Percentiles rank a stretch among this genome's conserved stretches.
Evolutionary conservation across 805 yeast species (phyloP).

Genomic region (Saturnispora sanitii): DNA sequence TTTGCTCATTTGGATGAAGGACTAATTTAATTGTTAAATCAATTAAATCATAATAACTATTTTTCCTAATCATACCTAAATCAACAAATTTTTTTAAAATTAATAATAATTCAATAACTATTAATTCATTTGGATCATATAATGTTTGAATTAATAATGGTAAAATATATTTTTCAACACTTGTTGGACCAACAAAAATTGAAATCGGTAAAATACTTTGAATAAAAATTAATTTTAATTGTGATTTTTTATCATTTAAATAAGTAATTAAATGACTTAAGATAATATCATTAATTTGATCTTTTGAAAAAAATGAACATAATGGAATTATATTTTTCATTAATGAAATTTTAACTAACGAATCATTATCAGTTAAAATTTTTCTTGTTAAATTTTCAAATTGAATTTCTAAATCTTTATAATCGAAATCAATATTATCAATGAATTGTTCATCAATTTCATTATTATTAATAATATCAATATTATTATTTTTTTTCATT

Average conservation of each 20-base stretch:
- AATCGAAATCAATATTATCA: conserved; percentile 30
- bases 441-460: conserved; percentile 30
- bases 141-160: conserved; percentile 80
- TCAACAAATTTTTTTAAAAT: conserved; percentile 46
- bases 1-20: conserved; percentile 82
- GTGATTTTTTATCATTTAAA: conserved; percentile 65
- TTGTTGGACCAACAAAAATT: conserved; percentile 67
- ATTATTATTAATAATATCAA: conserved; percentile 28
- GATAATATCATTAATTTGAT: conserved; percentile 79
- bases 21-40: conserved; percentile 44
- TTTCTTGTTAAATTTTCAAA: conserved; percentile 59
- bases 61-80: conserved; percentile 45
- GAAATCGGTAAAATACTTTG: conserved; percentile 65
- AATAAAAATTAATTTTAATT: conserved; percentile 61
- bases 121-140: conserved; percentile 75
- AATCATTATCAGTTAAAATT: conserved; percentile 58
- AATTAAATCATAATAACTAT: conserved; percentile 46
- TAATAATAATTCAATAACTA: conserved; percentile 58
- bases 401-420: conserved; percentile 36
- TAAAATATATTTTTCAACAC: conserved; percentile 78
- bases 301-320: conserved; percentile 76
- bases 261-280: conserved; percentile 88
- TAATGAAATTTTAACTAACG: conserved; percentile 60
- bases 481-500: conserved; percentile 28
- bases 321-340: conserved; percentile 64